Evolutionary conservation across 1,139 yeast species (phyloP), one percentile per base, ranked within the genome.

Genomic region (Kodamaea plutei): DNA sequence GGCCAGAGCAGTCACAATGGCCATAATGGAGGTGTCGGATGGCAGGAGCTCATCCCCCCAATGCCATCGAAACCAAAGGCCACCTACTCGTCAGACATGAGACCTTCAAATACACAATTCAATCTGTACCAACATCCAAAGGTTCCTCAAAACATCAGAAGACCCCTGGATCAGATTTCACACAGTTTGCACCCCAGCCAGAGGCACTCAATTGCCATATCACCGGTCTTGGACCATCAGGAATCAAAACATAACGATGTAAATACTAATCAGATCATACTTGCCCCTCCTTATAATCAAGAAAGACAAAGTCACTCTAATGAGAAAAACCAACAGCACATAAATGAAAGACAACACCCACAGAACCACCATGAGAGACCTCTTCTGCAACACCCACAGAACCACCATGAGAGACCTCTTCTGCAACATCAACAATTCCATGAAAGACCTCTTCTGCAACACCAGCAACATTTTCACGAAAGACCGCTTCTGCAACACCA

Each of bases 21-120:
- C n/a, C n/a, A n/a, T n/a, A n/a, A n/a, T n/a, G n/a, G n/a, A n/a
- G n/a, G n/a, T n/a, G n/a, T n/a, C n/a, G n/a, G n/a, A n/a, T 55
- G 61, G 61, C 46, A 53, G 8, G 37, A 48, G 10, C 41, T 54
- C 28, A 55, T 55, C n/a, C 58, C 58, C 8, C 61, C 61, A 12
- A 40, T 53, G 43, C 59, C 61, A 4, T 25, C 45, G 7, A 39
- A 38, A 29, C 45, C 38, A 27, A 39, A 36, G 29, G 35, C 35
- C 3, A 28, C 39, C 10, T 37, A 33, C 25, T 25, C 19, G 5
- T 34, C n/a, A n/a, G n/a, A n/a, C n/a, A n/a, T n/a, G n/a, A n/a
- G n/a, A n/a, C n/a, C n/a, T n/a, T n/a, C n/a, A n/a, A n/a, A n/a
- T n/a, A n/a, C n/a, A n/a, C n/a, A n/a, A n/a, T n/a, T n/a, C n/a